A percentile compares a stretch with the other conserved stretches of the same genome.
phyloP scores from a whole-genome alignment of 805 yeast species.

The Metschnikowia aberdeeniae region DNA sequence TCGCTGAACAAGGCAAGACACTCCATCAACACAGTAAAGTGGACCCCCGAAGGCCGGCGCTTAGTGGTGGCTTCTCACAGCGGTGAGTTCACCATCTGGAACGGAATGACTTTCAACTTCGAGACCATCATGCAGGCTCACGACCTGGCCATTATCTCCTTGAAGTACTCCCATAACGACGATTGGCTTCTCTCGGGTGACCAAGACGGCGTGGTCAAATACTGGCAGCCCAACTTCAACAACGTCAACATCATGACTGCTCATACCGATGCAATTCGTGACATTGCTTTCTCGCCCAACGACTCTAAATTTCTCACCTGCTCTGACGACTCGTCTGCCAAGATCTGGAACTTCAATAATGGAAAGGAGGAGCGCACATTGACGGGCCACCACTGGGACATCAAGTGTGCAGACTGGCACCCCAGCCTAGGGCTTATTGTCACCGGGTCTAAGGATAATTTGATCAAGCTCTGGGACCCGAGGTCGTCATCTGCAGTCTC shows the following conservation, averaged over 20 bases:
- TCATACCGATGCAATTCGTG: constrained; percentile 80
- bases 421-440: constrained; percentile 80
- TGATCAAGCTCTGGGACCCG: constrained; percentile 95
- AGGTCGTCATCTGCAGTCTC: constrained; percentile 68
- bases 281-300: constrained; percentile 82
- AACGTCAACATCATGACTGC: constrained; percentile 78
- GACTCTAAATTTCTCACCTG: constrained; percentile 92
- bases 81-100: constrained; percentile 97
- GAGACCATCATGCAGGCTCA: constrained; percentile 99
- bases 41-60: constrained; percentile 97
- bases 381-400: constrained; percentile 98
- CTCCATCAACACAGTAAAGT: constrained; percentile 81
- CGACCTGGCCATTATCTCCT: constrained; percentile 78
- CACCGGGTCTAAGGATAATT: constrained; percentile 92
- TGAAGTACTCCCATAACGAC: constrained; percentile 81
- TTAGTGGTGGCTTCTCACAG: constrained; percentile 83
- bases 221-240: constrained; percentile 97
- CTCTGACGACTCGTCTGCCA: constrained; percentile 85
- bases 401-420: constrained; percentile 97
- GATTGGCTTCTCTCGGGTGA: constrained; percentile 96
- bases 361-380: constrained; percentile 77
- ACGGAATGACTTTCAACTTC: constrained; percentile 89
- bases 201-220: constrained; percentile 85
- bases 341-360: constrained; percentile 92
- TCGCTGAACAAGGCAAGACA: constrained; percentile 89